Evolutionary conservation across 495 filamentous ascomycete genomes (phyloP), one percentile per base, ranked within the genome.

Genomic region (Rostrohypoxylon terebratum): DNA sequence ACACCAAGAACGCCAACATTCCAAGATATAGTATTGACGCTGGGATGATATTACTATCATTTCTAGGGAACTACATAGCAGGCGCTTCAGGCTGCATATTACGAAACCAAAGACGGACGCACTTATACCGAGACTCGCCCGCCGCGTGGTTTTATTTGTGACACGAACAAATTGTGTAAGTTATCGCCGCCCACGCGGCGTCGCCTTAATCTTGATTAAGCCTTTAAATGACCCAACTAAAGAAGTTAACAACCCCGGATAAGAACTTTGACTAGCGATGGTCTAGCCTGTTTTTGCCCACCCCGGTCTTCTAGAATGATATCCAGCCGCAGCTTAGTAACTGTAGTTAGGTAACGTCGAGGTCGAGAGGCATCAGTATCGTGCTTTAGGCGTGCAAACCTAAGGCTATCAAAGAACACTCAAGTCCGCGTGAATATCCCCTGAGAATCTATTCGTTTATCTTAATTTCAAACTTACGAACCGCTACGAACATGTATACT

Each of bases 111-210:
- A 38, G 58, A 25, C 13, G 47, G 3, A 21, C 42, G 45, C 53
- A 14, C 60, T n/a, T n/a, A 44, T 28, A 28, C 28, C 28, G 28
- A 10, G 33, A 54, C 20, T 31, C 57, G 42, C 18, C 23, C 23
- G 23, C 16, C 55, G 11, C 34, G 25, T 23, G 23, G 34, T 58
- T 51, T 48, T 40, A 58, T 51, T 20, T 45, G 51, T 63, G 45
- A 69, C 65, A 64, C 20, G 58, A 69, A 62, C 28, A 47, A 33
- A 73, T 73, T 65, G 65, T 68, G 65, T 69, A 73, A 69, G 51
- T 45, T 53, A 33, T 60, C 48, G 47, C 21, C 18, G 8, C 47
- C 21, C 47, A 23, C 47, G 18, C 47, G 21, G 21, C 13, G 47
- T 23, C 21, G 47, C 20, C 21, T 25, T 50, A 50, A 25, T 50